Evolutionary conservation across 768 basidiomycete genomes (phyloP).

Genomic region (Kwoniella sp.): DNA sequence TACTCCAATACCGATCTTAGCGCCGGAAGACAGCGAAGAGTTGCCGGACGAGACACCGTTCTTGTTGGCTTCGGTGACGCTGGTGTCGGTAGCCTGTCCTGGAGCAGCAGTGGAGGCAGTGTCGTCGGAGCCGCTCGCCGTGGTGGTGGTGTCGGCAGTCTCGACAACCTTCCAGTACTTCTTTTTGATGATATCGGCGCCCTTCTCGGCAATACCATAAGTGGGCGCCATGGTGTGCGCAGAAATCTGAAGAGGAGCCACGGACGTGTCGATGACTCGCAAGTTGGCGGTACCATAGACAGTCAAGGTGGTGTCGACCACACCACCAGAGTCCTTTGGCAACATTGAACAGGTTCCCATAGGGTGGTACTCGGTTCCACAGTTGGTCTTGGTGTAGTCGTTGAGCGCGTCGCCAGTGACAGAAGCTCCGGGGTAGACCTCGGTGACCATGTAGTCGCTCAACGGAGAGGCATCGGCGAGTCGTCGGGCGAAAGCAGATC

Average conservation of each 20-base stretch:
- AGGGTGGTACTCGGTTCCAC: slow-evolving; percentile 62
- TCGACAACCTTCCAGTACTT: slow-evolving; percentile 55
- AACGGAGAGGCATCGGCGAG: slow-evolving; percentile 64
- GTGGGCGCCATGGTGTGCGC: slow-evolving; percentile 59
- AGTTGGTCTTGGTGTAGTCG: slow-evolving; percentile 56
- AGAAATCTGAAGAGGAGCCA: slow-evolving; percentile 64
- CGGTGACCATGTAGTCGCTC: slow-evolving; percentile 59
- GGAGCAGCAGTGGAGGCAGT: slow-evolving; percentile 25
- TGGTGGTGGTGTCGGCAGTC: slow-evolving; percentile 25
- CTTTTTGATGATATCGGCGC: slow-evolving; percentile 59
- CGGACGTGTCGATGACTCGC: slow-evolving; percentile 62
- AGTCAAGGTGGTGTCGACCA: slow-evolving; percentile 64
- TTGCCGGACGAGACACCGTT: background rate
- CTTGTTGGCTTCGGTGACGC: slow-evolving; percentile 28
- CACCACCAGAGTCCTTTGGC: slow-evolving; percentile 63
- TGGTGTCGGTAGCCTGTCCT: slow-evolving; percentile 37
- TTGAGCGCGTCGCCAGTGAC: slow-evolving; percentile 64
- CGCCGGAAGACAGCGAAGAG: slow-evolving; percentile 25
- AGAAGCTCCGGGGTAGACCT: slow-evolving; percentile 61
- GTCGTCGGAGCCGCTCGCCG: background rate
- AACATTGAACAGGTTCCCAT: slow-evolving; percentile 65
- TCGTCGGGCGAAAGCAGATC: slow-evolving; percentile 66
- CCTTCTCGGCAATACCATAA: slow-evolving; percentile 62
- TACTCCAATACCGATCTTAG: slow-evolving; percentile 45
- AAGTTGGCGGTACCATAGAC: slow-evolving; percentile 67